Conservation (phyloP, 2,329 filamentous ascomycete species). For the Diaporthe caulivora region DNA sequence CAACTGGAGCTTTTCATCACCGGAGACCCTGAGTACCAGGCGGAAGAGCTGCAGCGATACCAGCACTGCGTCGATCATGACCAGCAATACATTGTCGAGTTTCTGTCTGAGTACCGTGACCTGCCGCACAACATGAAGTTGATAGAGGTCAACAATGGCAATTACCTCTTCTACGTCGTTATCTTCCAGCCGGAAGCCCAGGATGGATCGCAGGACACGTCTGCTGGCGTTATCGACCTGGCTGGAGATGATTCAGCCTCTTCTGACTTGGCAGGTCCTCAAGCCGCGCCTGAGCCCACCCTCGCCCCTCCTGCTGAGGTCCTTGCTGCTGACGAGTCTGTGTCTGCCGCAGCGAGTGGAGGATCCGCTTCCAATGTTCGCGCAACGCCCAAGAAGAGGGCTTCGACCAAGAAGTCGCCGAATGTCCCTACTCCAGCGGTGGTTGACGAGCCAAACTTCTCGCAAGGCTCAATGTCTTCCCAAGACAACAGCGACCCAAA, state of each 20-base stretch:
- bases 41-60: background rate
- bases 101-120: background rate
- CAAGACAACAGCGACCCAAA: background rate
- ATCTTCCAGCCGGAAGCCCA: background rate
- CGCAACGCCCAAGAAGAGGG: background rate
- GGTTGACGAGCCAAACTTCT: conserved; percentile 8
- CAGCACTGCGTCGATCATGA: background rate
- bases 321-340: background rate
- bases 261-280: background rate
- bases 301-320: background rate
- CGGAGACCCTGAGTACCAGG: background rate
- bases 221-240: background rate
- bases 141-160: background rate
- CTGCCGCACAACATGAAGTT: background rate
- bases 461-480: background rate
- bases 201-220: background rate
- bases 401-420: background rate
- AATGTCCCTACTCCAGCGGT: background rate
- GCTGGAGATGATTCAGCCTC: background rate
- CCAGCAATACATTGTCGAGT: background rate
- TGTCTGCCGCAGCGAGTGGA: too few relatives aligned
- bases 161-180: background rate
- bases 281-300: background rate
- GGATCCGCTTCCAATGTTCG: background rate
- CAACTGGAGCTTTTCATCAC: background rate